Evolutionary conservation across 768 basidiomycete species (phyloP).

Genomic region (Flagelloscypha sp.): DNA sequence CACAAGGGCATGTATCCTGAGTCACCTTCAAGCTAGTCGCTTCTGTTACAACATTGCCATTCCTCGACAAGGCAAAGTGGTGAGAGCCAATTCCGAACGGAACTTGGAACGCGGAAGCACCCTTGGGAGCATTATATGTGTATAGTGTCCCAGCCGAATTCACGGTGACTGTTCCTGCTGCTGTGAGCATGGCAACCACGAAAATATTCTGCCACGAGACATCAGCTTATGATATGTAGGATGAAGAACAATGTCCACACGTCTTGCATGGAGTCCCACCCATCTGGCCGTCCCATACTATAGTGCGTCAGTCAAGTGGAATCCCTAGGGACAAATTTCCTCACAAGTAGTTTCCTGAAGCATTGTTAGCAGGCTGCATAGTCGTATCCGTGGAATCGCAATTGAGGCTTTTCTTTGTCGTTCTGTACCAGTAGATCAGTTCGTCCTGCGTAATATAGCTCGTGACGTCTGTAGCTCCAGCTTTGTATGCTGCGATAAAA

Average conservation of each 20-base stretch:
- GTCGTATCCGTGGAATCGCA: slow-evolving; percentile 16
- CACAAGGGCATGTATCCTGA: slow-evolving; percentile 13
- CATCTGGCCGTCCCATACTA: slow-evolving; percentile 14
- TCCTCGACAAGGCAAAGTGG: slow-evolving; percentile 9
- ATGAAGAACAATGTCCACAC: too few species aligned
- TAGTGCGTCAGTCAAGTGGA: too few species aligned
- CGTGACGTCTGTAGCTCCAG: slow-evolving; percentile 18
- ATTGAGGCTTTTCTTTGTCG: slow-evolving; percentile 10
- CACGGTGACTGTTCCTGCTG: slow-evolving; percentile 12
- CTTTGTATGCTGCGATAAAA: slow-evolving; percentile 39
- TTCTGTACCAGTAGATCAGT: slow-evolving; percentile 15
- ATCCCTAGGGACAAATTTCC: too few species aligned
- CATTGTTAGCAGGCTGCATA: slow-evolving; percentile 12
- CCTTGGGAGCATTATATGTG: slow-evolving; percentile 12
- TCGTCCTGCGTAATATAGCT: slow-evolving; percentile 11
- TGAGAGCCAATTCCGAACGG: slow-evolving; percentile 14
- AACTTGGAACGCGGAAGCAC: slow-evolving; percentile 13
- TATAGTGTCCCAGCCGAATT: slow-evolving; percentile 14
- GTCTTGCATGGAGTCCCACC: slow-evolving; percentile 11
- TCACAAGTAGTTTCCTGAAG: slow-evolving; percentile 14
- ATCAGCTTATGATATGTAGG: too few species aligned
- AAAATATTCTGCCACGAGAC: too few species aligned
- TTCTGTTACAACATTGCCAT: slow-evolving; percentile 8
- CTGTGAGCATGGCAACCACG: slow-evolving; percentile 12
- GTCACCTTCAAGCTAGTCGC: slow-evolving; percentile 12